Conservation (phyloP, 495 filamentous ascomycete species). For the Podospora pseudopauciseta region DNA sequence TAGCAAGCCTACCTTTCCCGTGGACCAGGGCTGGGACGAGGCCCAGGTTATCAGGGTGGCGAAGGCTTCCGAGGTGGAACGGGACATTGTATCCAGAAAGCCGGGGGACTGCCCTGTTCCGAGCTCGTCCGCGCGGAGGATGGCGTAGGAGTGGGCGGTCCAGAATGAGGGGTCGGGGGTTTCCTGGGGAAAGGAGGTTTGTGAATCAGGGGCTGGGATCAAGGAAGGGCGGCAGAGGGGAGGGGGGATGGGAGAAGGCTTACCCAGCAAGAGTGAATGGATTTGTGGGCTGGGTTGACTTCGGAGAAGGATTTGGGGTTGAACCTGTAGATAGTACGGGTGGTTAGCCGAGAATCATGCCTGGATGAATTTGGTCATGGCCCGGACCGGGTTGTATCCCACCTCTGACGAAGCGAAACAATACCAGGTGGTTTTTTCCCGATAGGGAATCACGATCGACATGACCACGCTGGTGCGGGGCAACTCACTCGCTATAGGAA, state of each 20-base stretch:
- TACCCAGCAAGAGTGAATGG: conserved; percentile 55
- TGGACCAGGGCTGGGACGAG: conserved; percentile 57
- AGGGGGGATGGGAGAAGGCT: too few species aligned
- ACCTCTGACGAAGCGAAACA: too few species aligned
- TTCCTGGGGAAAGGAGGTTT: conserved; percentile 29
- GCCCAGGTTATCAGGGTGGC: conserved; percentile 63
- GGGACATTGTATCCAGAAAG: conserved; percentile 58
- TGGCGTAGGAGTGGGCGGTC: conserved; percentile 57
- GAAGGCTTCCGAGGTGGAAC: conserved; percentile 55
- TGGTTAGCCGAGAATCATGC: background rate
- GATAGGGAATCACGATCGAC: background rate
- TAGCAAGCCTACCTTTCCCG: conserved; percentile 58
- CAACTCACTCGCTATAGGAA: conserved; percentile 35
- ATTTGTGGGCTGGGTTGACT: conserved; percentile 46
- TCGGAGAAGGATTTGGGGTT: conserved; percentile 39
- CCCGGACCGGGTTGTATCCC: too few species aligned
- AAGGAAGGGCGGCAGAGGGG: too few species aligned
- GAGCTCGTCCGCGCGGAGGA: conserved; percentile 59
- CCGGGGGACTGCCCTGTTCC: conserved; percentile 58
- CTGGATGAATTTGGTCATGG: too few species aligned
- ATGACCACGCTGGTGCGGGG: background rate
- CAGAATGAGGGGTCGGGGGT: conserved; percentile 62
- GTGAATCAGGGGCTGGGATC: too few species aligned
- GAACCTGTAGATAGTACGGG: conserved; percentile 34
- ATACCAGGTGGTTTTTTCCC: too few species aligned